phyloP scores from a whole-genome alignment of 2,329 filamentous ascomycete genomes.

The Helminthosporium solani region DNA sequence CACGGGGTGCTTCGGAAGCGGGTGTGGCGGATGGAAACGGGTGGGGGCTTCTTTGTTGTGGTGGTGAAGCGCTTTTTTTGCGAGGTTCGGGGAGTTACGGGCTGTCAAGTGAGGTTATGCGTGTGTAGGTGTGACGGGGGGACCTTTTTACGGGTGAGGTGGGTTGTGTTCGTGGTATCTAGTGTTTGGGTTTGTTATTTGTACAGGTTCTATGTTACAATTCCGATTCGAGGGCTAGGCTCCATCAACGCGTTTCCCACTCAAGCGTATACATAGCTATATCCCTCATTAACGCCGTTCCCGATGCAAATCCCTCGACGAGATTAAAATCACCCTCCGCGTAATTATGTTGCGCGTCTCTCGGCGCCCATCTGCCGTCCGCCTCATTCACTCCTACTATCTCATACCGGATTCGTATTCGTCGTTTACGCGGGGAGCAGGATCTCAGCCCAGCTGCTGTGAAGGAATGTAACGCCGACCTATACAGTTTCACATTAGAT shows the following conservation, averaged over 20 bases:
- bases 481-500: conserved; percentile 18
- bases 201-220: neutral
- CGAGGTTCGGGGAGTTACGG: neutral
- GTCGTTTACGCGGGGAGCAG: conserved; percentile 50
- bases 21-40: too few species aligned
- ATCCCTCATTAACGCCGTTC: conserved; percentile 19
- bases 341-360: neutral
- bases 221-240: neutral
- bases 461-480: conserved; percentile 54
- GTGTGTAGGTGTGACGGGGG: too few species aligned
- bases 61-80: neutral
- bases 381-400: neutral
- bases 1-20: neutral
- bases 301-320: conserved; percentile 6
- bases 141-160: too few species aligned
- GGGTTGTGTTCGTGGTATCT: too few species aligned
- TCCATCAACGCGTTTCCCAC: neutral
- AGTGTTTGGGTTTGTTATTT: too few species aligned
- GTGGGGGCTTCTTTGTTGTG: too few species aligned
- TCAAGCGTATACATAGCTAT: neutral
- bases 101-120: neutral
- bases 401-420: conserved; percentile 1
- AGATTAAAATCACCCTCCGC: conserved; percentile 2
- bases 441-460: conserved; percentile 56
- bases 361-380: neutral